Evolutionary conservation across 768 basidiomycete species (phyloP).

Genomic region (Myochromella boudieri): DNA sequence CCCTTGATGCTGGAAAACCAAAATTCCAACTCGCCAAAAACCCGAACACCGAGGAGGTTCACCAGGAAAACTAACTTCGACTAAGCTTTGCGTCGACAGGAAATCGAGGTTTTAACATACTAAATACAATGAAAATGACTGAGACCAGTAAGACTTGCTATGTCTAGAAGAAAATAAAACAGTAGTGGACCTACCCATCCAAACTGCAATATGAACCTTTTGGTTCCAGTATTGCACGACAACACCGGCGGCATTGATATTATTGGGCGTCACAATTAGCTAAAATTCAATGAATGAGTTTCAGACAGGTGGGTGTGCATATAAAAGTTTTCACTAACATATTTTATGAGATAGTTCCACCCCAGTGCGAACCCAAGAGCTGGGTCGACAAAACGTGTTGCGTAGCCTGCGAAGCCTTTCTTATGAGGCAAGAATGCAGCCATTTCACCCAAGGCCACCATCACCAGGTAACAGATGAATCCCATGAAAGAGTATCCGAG

Average conservation of each 20-base stretch:
- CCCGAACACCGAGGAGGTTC: slow-evolving; percentile 62
- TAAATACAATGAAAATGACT: slow-evolving; percentile 61
- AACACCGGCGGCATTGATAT: slow-evolving; percentile 61
- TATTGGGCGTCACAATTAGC: slow-evolving; percentile 65
- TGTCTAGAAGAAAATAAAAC: neutral
- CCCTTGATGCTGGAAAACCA: slow-evolving; percentile 75
- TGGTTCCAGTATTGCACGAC: slow-evolving; percentile 50
- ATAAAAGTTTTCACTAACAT: slow-evolving; percentile 29
- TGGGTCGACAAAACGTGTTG: slow-evolving; percentile 66
- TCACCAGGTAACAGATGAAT: slow-evolving; percentile 57
- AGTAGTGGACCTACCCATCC: slow-evolving; percentile 49
- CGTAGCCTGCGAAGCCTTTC: slow-evolving; percentile 60
- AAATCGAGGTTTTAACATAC: slow-evolving; percentile 27
- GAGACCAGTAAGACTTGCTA: slow-evolving; percentile 8
- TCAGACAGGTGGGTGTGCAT: slow-evolving; percentile 3
- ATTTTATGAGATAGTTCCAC: slow-evolving; percentile 63
- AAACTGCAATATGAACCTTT: slow-evolving; percentile 45
- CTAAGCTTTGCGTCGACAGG: slow-evolving; percentile 1
- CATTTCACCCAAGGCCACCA: slow-evolving; percentile 55
- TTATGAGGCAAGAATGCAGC: slow-evolving; percentile 57
- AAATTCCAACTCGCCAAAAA: slow-evolving; percentile 75
- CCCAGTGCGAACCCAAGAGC: slow-evolving; percentile 68
- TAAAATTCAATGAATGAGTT: slow-evolving; percentile 18
- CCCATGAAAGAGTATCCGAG: slow-evolving; percentile 51
- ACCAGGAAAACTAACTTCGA: slow-evolving; percentile 42